These are phyloP conservation scores for Phaeodactylum tricornutum DNA, from an alignment of 108 stramenopile genomes.

Conservation along the genomic window DNA sequence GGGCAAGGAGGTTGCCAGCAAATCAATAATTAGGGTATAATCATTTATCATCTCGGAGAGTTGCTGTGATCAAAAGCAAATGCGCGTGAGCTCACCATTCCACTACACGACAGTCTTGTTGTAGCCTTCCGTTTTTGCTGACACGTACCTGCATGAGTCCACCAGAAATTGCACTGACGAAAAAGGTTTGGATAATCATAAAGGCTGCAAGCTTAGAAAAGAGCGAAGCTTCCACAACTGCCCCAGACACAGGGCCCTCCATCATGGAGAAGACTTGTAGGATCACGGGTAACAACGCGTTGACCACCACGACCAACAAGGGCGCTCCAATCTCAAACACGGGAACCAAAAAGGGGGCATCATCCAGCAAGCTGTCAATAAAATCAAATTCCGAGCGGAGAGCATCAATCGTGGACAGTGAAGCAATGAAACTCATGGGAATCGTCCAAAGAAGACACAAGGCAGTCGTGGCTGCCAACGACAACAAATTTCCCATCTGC, in stretches of 20 bases:
- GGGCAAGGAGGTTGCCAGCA: constrained; percentile 34
- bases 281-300: constrained; percentile 22
- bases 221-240: constrained; percentile 29
- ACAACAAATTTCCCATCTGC: constrained; percentile 23
- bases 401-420: constrained; percentile 20
- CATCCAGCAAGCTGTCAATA: constrained; percentile 16
- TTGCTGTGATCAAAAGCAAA: constrained; percentile 4
- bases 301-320: constrained; percentile 25
- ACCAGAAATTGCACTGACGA: constrained; percentile 14
- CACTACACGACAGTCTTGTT: too few species aligned
- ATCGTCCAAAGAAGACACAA: constrained; percentile 40
- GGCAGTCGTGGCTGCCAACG: constrained; percentile 14
- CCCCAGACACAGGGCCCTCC: constrained; percentile 30
- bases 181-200: constrained; percentile 48
- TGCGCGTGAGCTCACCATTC: too few species aligned
- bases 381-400: constrained; percentile 20
- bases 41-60: constrained; percentile 1
- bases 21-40: constrained; percentile 12
- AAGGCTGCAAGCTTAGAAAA: constrained; percentile 49
- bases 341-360: constrained; percentile 13
- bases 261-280: constrained; percentile 13
- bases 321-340: constrained; percentile 27
- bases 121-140: too few species aligned
- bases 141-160: not conserved
- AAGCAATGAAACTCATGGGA: constrained; percentile 33